A percentile compares a stretch with the other conserved stretches of the same genome.
Evolutionary conservation across 2,329 filamentous ascomycete genomes (phyloP).

Genomic region (Cercospora sp.): DNA sequence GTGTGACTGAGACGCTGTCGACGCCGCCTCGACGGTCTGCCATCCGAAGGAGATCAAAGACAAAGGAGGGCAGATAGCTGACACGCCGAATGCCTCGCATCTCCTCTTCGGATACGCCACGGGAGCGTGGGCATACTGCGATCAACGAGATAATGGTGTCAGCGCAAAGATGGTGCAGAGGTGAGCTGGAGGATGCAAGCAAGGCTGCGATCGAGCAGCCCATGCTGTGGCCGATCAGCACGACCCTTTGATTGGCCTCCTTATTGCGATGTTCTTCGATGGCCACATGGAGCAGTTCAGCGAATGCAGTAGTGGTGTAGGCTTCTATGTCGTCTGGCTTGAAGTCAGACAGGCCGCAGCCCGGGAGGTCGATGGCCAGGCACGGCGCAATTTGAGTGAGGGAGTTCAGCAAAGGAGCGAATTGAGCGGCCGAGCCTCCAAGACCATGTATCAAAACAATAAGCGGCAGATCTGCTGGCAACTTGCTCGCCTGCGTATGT

Average conservation of each 20-base stretch:
- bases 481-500: constrained; percentile 78
- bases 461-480: constrained; percentile 75
- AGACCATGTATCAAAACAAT: constrained; percentile 91
- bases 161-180: constrained; percentile 54
- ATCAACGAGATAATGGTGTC: constrained; percentile 70
- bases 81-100: constrained; percentile 57
- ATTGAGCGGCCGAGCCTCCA: constrained; percentile 89
- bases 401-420: constrained; percentile 70
- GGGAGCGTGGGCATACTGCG: constrained; percentile 76
- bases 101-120: constrained; percentile 47
- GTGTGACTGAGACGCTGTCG: constrained; percentile 73
- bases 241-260: constrained; percentile 65
- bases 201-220: constrained; percentile 76
- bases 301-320: constrained; percentile 75
- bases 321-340: constrained; percentile 70
- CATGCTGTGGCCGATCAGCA: constrained; percentile 87
- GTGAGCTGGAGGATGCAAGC: constrained; percentile 63
- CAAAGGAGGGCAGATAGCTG: constrained; percentile 66
- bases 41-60: constrained; percentile 75
- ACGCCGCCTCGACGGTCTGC: constrained; percentile 79
- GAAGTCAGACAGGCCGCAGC: constrained; percentile 81
- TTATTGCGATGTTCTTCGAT: constrained; percentile 73
- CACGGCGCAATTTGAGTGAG: constrained; percentile 69
- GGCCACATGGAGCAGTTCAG: constrained; percentile 70
- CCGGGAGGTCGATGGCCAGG: constrained; percentile 84